phyloP scores from a whole-genome alignment of 345 rosid genomes.

The Cardamine resedifolia region DNA sequence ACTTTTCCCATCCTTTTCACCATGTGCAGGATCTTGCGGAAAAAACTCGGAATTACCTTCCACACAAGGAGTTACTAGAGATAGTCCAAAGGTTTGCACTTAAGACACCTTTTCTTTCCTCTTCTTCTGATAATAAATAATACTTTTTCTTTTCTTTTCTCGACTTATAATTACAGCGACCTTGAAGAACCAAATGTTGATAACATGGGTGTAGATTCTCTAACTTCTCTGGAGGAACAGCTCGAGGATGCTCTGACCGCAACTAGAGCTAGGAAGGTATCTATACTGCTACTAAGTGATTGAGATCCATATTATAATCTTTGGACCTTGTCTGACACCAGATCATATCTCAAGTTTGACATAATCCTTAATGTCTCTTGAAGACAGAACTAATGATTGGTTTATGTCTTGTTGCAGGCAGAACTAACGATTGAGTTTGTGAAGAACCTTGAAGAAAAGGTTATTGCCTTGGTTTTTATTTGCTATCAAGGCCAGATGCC shows the following conservation, averaged over 20 bases:
- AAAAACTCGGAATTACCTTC: conserved; percentile 16
- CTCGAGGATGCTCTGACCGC: conserved; percentile 21
- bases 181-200: conserved; percentile 23
- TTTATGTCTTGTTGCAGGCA: conserved; percentile 14
- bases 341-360: not conserved
- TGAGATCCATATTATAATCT: not conserved
- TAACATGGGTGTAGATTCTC: conserved; percentile 18
- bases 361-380: not conserved
- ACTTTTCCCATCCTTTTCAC: not conserved
- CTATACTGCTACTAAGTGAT: not conserved
- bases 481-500: too few species aligned
- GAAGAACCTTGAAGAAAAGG: conserved; percentile 31
- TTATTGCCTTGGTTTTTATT: not conserved
- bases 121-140: conserved; percentile 2
- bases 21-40: conserved; percentile 25
- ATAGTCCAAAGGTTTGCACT: conserved; percentile 25
- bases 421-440: conserved; percentile 17
- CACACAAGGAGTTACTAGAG: conserved; percentile 28
- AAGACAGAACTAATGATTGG: too few species aligned
- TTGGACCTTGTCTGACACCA: not conserved
- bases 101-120: not conserved
- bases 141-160: not conserved
- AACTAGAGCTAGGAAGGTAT: conserved; percentile 34
- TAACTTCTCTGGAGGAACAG: conserved; percentile 8
- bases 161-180: conserved; percentile 8